Evolutionary conservation across 2,329 filamentous ascomycete genomes (phyloP).

Genomic region (Lasiodiplodia sp.): DNA sequence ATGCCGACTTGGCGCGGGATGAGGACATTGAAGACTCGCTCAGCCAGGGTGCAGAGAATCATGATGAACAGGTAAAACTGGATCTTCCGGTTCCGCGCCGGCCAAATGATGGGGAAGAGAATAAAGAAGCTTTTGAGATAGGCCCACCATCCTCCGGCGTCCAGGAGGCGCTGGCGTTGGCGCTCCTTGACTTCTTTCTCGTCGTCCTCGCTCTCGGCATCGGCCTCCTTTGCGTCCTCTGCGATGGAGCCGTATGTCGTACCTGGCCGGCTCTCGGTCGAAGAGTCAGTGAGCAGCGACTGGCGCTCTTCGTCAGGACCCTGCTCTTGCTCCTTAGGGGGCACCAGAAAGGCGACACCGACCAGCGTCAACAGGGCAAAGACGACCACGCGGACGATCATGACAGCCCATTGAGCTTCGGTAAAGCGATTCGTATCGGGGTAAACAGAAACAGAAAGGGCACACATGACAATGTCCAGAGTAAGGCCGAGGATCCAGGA

Average conservation of each 20-base stretch:
- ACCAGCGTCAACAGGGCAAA: constrained; percentile 38
- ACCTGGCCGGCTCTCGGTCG: constrained; percentile 35
- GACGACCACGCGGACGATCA: constrained; percentile 37
- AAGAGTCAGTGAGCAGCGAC: constrained; percentile 60
- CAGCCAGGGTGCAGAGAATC: constrained; percentile 70
- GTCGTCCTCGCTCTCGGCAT: constrained; percentile 57
- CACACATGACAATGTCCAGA: constrained; percentile 41
- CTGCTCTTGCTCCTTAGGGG: constrained; percentile 35
- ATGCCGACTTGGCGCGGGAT: constrained; percentile 83
- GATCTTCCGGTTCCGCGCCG: constrained; percentile 68
- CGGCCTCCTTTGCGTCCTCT: constrained; percentile 44
- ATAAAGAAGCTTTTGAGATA: constrained; percentile 78
- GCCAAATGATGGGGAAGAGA: constrained; percentile 82
- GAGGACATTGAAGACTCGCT: constrained; percentile 77
- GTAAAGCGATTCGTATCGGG: constrained; percentile 33
- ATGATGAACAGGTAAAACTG: constrained; percentile 74
- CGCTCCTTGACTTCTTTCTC: constrained; percentile 63
- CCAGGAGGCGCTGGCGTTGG: constrained; percentile 69
- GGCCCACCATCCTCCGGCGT: constrained; percentile 77
- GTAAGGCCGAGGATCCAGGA: constrained; percentile 43
- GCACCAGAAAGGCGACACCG: constrained; percentile 18
- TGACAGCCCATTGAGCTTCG: constrained; percentile 37
- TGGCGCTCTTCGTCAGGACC: constrained; percentile 65
- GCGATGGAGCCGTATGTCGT: constrained; percentile 47
- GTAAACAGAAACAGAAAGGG: constrained; percentile 35